These are phyloP conservation scores for Trichoderma sp. DNA, from an alignment of 2,329 filamentous ascomycete genomes.

Conservation along the genomic window DNA sequence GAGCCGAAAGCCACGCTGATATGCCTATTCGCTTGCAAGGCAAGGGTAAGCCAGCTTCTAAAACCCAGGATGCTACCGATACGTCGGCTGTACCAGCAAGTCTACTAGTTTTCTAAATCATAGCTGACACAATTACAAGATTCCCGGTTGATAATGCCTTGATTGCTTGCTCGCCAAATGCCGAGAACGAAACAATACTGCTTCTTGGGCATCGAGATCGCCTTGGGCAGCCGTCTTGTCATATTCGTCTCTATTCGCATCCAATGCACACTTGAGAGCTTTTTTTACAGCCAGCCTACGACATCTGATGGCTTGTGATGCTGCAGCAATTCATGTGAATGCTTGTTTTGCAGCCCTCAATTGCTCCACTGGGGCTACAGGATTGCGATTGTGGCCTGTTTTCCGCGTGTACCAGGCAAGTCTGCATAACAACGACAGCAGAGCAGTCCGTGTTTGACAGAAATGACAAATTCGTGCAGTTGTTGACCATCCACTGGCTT, in stretches of 20 bases:
- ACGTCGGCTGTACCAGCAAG: background rate
- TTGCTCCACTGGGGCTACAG: background rate
- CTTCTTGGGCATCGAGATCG: slow-evolving; percentile 1
- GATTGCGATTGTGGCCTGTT: background rate
- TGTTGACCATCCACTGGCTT: background rate
- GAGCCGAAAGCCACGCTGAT: slow-evolving; percentile 5
- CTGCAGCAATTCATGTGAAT: background rate
- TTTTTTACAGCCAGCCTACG: slow-evolving; percentile 30
- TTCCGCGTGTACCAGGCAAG: background rate
- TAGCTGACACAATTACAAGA: background rate
- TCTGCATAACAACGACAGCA: background rate
- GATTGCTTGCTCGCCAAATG: background rate
- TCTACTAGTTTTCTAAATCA: background rate
- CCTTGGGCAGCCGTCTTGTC: background rate
- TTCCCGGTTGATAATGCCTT: background rate
- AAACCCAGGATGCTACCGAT: background rate
- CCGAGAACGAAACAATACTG: background rate
- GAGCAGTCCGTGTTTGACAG: background rate
- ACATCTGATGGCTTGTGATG: slow-evolving; percentile 29
- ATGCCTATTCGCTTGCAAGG: background rate
- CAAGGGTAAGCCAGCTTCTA: background rate
- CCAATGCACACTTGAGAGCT: slow-evolving; percentile 31
- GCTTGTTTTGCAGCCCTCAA: slow-evolving; percentile 6
- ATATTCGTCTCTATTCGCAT: slow-evolving; percentile 17
- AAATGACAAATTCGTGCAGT: background rate